A percentile compares a stretch with the other conserved stretches of the same genome.
These are phyloP conservation scores for Aspergillus phoenicis DNA, from an alignment of 2,329 filamentous ascomycete species.

Conservation along the genomic window DNA sequence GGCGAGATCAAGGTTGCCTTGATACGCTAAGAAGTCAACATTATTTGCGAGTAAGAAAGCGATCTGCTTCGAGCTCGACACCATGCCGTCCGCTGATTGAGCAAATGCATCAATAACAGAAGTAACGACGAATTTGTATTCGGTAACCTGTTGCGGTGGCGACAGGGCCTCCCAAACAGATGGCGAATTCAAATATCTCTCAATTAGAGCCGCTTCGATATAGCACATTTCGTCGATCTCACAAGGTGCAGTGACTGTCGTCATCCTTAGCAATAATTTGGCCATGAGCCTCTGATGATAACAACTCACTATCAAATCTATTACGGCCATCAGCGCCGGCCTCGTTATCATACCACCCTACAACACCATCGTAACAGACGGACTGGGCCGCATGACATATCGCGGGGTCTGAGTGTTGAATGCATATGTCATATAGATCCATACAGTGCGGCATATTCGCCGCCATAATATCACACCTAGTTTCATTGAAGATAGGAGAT, in stretches of 20 bases:
- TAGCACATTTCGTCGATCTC: conserved; percentile 28
- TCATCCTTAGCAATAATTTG: background rate
- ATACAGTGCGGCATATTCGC: conserved; percentile 50
- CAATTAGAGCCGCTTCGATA: conserved; percentile 13
- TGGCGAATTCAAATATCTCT: conserved; percentile 25
- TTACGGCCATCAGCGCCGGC: conserved; percentile 24
- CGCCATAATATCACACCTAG: conserved; percentile 51
- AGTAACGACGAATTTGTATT: conserved; percentile 16
- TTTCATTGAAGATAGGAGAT: conserved; percentile 49
- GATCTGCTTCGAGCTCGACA: conserved; percentile 4
- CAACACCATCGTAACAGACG: conserved; percentile 20
- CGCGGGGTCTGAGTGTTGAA: conserved; percentile 17
- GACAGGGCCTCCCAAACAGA: conserved; percentile 22
- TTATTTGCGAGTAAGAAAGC: conserved; percentile 17
- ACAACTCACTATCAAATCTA: conserved; percentile 27
- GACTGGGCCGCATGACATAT: conserved; percentile 21
- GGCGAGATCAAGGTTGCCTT: conserved; percentile 30
- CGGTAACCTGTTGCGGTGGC: conserved; percentile 15
- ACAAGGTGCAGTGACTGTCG: conserved; percentile 26
- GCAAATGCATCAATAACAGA: conserved; percentile 17
- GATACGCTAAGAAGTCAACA: conserved; percentile 26
- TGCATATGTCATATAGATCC: conserved; percentile 43
- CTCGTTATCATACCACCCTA: conserved; percentile 26
- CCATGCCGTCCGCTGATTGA: conserved; percentile 17
- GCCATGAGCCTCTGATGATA: background rate